Evolutionary conservation across 805 yeast species (phyloP), one percentile per base, ranked within the genome.

Genomic region (Zygotorulaspora chibaensis): DNA sequence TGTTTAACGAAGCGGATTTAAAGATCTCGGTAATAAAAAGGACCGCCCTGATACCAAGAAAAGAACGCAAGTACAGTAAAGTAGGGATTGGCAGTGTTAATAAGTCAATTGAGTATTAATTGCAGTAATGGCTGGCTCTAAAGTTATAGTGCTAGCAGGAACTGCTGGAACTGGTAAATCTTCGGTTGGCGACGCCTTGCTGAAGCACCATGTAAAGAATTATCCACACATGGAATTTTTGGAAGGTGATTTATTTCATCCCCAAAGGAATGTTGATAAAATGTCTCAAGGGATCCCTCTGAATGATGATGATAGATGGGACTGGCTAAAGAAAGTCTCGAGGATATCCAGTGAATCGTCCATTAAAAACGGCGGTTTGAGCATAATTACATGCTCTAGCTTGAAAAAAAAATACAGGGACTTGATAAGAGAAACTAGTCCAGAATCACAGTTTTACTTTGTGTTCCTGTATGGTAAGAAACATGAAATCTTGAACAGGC

Each of bases 161-260:
- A 96, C 98, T 0, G 90, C 96, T 0, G 98, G 98, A 8, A 85
- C 96, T 1, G 99, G 99, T 1, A 93, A 93, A 63, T 74, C 95
- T 17, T 87, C 96, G 1, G 76, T 85, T 16, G 95, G 87, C 0
- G 68, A 68, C 11, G 57, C 64, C 9, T 58, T 90, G 16, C 64
- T 83, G 0, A 48, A 67, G 16, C 58, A 66, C 17, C 55, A 54
- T 31, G 43, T 43, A 3, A 42, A 46, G 3, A 43, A 47, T 23
- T 53, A 57, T 26, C 73, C 79, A 15, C 48, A 64, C 2, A 72
- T 83, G 40, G 72, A 80, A 2, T 89, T 77, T 59, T 64, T 89
- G 10, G 99, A 93, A 64, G 99, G 98, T 4, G 99, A 93, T 63
- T 65, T 71, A 2, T 72, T 83, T 23, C 97, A 90, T 63, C 88